Evolutionary conservation across 495 filamentous ascomycete species (phyloP).

Genomic region (Aspergillus asperescens): DNA sequence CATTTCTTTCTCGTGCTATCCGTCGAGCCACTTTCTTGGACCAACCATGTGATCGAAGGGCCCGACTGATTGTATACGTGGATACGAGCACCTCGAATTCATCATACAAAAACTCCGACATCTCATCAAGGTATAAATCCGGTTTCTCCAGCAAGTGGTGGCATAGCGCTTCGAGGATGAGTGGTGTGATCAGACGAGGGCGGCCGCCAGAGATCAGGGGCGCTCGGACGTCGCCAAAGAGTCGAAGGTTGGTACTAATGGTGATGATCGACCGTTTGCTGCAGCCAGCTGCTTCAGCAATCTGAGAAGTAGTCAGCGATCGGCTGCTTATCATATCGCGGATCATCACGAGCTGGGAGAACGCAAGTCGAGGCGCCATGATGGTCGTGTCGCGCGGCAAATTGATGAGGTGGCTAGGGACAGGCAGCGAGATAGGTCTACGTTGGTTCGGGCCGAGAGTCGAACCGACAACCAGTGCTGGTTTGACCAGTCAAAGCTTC

Average conservation of each 20-base stretch:
- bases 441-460: no score
- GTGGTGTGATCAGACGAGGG: slow-evolving; percentile 13
- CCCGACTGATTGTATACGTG: neutral
- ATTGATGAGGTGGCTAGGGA: no score
- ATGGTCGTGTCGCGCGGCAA: no score
- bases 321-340: neutral
- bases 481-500: no score
- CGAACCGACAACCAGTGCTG: no score
- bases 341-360: no score
- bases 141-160: slow-evolving; percentile 21
- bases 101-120: slow-evolving; percentile 20
- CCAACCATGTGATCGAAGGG: slow-evolving; percentile 5
- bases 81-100: slow-evolving; percentile 10
- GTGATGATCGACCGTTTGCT: neutral
- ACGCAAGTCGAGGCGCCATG: no score
- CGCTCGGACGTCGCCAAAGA: slow-evolving; percentile 22
- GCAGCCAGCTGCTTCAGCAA: neutral
- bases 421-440: no score
- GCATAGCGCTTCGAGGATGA: slow-evolving; percentile 20
- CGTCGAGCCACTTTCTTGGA: slow-evolving; percentile 13
- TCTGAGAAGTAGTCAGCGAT: neutral
- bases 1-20: slow-evolving; percentile 18
- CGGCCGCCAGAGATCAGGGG: slow-evolving; percentile 18
- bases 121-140: slow-evolving; percentile 21
- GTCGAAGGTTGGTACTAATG: slow-evolving; percentile 21